These are phyloP conservation scores for Schizochytrium sp. DNA, from an alignment of 108 stramenopile genomes.

Conservation along the genomic window DNA sequence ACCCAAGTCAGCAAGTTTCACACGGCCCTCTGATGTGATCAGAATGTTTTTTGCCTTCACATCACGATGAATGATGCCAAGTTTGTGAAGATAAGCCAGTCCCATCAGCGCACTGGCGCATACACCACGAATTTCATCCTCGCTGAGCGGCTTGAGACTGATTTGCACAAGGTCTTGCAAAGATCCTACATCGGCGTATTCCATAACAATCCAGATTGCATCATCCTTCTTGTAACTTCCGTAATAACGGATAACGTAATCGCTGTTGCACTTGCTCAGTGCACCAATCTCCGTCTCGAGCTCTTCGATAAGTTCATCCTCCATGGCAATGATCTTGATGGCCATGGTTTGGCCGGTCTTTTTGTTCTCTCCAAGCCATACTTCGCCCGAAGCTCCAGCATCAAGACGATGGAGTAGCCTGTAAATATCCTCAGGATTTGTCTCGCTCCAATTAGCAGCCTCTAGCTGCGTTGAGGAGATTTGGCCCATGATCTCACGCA, in stretches of 20 bases:
- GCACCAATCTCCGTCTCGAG: conserved; percentile 49
- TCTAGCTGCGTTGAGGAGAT: neutral
- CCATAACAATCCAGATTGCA: conserved; percentile 53
- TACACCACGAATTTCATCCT: conserved; percentile 51
- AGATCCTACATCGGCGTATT: conserved; percentile 55
- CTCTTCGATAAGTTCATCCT: conserved; percentile 52
- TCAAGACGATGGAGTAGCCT: conserved; percentile 75
- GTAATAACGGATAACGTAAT: conserved; percentile 41
- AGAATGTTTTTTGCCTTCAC: conserved; percentile 73
- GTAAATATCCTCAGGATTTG: conserved; percentile 64
- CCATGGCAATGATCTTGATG: conserved; percentile 73
- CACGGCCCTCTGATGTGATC: neutral
- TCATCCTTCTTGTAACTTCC: conserved; percentile 52
- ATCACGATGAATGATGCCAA: conserved; percentile 73
- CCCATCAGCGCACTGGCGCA: conserved; percentile 76
- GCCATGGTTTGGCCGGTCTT: conserved; percentile 78
- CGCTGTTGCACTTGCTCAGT: conserved; percentile 15
- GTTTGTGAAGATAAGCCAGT: conserved; percentile 84
- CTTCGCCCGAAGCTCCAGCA: conserved; percentile 72
- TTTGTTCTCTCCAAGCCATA: conserved; percentile 73
- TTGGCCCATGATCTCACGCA: neutral
- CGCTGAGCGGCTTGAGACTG: conserved; percentile 33
- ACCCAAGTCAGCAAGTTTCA: conserved; percentile 22
- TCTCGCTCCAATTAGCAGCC: conserved; percentile 22
- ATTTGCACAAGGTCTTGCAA: conserved; percentile 47